Base-by-base conservation (phyloP, 2,329 filamentous ascomycete genomes). In the Tolypocladium sp. region DNA sequence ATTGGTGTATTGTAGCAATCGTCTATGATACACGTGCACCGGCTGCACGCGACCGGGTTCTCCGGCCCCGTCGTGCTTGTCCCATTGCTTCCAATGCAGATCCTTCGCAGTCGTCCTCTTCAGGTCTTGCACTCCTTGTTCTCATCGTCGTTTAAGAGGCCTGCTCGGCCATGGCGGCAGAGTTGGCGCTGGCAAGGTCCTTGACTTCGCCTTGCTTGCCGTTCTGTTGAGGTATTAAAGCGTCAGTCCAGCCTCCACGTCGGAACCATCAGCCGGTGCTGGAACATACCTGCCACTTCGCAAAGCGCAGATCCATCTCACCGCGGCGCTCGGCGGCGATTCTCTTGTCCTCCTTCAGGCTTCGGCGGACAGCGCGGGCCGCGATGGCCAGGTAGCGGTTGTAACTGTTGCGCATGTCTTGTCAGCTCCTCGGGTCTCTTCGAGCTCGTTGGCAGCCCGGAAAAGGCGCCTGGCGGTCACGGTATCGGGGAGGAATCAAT, bases 371-470 rank as follows among this genome's bases (percentile, higher is more conserved):
- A 74, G 91, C 90, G 78, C 92, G 92, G 78, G 92, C 87, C 73
- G 94, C 92, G 80, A 99, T 86, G 74, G 92, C 87, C 75, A 99
- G 88, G 88, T 97, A 97, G 82, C 92, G 94, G 89, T 99, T 99
- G 91, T 99, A 99, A 82, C 94, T 99, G 76, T 74, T 63, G 55
- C 57, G 66, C 37, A 64, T 58, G 59, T 64, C 40, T 59, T 58
- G 70, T 77, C 72, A 77, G 77, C 68, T 68, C 66, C 61, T 65
- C 41, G 51, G 62, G 60, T 59, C 54, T 55, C 46, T 57, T 22
- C 20, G 37, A 35, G 58, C 12, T 25, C 46, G n/a, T 53, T 22
- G 30, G 49, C 20, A 4, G 49, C 30, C 10, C 17, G 20, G 12
- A 37, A 5, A 51, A 22, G 30, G 30, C 49, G 30, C 30, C 20